These are phyloP conservation scores for Ophiocordyceps camponoti-floridani DNA, from an alignment of 2,329 filamentous ascomycete genomes.

Conservation along the genomic window DNA sequence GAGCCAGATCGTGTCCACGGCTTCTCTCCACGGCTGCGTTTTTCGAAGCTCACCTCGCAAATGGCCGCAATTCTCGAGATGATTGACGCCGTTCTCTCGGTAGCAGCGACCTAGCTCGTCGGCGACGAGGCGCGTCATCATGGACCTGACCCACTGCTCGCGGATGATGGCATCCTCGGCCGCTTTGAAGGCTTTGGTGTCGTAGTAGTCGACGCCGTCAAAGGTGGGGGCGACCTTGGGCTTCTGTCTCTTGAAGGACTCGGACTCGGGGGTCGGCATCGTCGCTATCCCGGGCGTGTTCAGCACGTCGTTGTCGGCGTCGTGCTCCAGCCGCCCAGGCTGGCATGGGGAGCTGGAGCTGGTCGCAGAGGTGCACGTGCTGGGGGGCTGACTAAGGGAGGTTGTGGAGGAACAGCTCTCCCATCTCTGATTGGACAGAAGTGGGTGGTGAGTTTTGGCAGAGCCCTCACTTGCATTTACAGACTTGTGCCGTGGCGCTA, in stretches of 20 bases:
- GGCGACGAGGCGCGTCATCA: slow-evolving; percentile 71
- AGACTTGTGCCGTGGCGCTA: not conserved
- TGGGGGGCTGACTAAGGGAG: no score
- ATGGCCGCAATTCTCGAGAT: slow-evolving; percentile 71
- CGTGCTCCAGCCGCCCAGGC: slow-evolving; percentile 2
- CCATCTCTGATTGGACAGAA: no score
- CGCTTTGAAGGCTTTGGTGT: slow-evolving; percentile 63
- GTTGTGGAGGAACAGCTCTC: no score
- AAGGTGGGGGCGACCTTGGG: slow-evolving; percentile 68
- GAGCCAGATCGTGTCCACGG: no score
- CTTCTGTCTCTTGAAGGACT: slow-evolving; percentile 67
- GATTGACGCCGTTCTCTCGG: slow-evolving; percentile 67
- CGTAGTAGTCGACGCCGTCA: slow-evolving; percentile 73
- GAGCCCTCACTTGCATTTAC: not conserved
- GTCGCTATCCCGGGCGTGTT: slow-evolving; percentile 5
- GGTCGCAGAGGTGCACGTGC: not conserved
- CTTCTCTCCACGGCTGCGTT: not conserved
- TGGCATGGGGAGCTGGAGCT: not conserved
- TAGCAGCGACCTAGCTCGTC: slow-evolving; percentile 81
- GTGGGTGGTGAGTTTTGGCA: not conserved
- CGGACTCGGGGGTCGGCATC: slow-evolving; percentile 76
- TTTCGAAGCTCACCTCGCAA: slow-evolving; percentile 47
- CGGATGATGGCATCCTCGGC: slow-evolving; percentile 69
- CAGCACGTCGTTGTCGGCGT: not conserved
- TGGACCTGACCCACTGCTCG: slow-evolving; percentile 77